Percentiles rank a stretch among this genome's conserved stretches.
Conservation (phyloP, 2,329 filamentous ascomycete genomes). For the Colletotrichum sp. region DNA sequence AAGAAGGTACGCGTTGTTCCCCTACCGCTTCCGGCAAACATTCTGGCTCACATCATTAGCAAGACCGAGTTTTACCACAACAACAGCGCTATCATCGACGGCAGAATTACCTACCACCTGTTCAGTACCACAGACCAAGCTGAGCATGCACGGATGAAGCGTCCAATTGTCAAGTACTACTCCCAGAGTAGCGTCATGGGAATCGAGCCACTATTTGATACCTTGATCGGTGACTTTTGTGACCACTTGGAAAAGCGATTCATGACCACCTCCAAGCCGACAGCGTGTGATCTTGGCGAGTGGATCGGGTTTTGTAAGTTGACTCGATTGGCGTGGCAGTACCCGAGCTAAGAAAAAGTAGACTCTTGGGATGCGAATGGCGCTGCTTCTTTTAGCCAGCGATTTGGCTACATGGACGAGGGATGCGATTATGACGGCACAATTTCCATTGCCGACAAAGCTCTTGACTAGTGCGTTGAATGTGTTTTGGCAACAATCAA, state of each 20-base stretch:
- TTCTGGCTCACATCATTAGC: neutral
- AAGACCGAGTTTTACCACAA: slow-evolving; percentile 42
- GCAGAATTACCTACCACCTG: slow-evolving; percentile 39
- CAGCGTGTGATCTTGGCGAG: slow-evolving; percentile 30
- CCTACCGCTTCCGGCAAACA: neutral
- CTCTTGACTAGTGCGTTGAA: slow-evolving; percentile 29
- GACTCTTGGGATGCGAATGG: slow-evolving; percentile 45
- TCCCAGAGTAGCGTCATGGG: slow-evolving; percentile 28
- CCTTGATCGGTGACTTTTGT: slow-evolving; percentile 32
- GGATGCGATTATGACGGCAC: slow-evolving; percentile 40
- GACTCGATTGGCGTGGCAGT: slow-evolving; percentile 34
- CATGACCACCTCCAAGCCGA: slow-evolving; percentile 23
- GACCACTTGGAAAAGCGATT: slow-evolving; percentile 33
- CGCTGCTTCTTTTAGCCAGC: slow-evolving; percentile 41
- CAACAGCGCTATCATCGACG: slow-evolving; percentile 35
- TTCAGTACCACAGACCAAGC: slow-evolving; percentile 38
- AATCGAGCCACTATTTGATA: slow-evolving; percentile 35
- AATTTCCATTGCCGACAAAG: slow-evolving; percentile 29
- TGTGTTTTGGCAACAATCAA: no score
- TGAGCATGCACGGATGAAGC: slow-evolving; percentile 38
- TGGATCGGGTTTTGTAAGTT: slow-evolving; percentile 30
- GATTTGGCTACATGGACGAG: slow-evolving; percentile 45
- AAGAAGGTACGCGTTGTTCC: neutral
- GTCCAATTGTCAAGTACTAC: slow-evolving; percentile 41
- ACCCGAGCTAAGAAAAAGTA: slow-evolving; percentile 24